These are phyloP conservation scores for Coprinopsis cinerea DNA, from an alignment of 768 basidiomycete genomes.

Conservation along the genomic window DNA sequence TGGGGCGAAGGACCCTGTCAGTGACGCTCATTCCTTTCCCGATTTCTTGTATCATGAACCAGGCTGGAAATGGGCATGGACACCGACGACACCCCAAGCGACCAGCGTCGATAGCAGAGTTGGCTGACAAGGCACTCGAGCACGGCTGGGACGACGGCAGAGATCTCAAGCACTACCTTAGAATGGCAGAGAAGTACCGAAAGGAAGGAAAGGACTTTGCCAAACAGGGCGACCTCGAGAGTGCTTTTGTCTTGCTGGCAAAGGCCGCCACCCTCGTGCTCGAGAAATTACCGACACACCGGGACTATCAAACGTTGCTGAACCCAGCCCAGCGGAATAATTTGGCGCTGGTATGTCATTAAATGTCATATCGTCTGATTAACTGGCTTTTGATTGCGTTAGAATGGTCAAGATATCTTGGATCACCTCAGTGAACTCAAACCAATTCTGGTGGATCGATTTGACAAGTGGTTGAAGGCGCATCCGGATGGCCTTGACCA, in stretches of 20 bases:
- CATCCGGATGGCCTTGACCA: conserved; percentile 30
- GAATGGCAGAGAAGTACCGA: conserved; percentile 57
- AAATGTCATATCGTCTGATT: neutral
- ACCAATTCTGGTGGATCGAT: conserved; percentile 53
- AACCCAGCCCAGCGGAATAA: conserved; percentile 56
- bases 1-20: too few relatives aligned
- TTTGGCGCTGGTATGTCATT: conserved; percentile 56
- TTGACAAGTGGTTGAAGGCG: conserved; percentile 51
- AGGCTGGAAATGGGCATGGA: neutral
- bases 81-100: conserved; percentile 14
- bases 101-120: conserved; percentile 59
- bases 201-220: conserved; percentile 44
- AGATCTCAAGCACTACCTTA: conserved; percentile 62
- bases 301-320: conserved; percentile 54
- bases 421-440: conserved; percentile 62
- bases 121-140: conserved; percentile 55
- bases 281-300: conserved; percentile 71
- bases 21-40: too few relatives aligned
- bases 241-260: conserved; percentile 67
- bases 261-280: conserved; percentile 73
- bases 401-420: conserved; percentile 77
- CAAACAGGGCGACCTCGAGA: conserved; percentile 53
- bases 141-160: conserved; percentile 51
- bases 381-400: conserved; percentile 8
- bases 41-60: neutral